phyloP scores from a whole-genome alignment of 2,329 filamentous ascomycete genomes.

The Pyrenophora seminiperda region DNA sequence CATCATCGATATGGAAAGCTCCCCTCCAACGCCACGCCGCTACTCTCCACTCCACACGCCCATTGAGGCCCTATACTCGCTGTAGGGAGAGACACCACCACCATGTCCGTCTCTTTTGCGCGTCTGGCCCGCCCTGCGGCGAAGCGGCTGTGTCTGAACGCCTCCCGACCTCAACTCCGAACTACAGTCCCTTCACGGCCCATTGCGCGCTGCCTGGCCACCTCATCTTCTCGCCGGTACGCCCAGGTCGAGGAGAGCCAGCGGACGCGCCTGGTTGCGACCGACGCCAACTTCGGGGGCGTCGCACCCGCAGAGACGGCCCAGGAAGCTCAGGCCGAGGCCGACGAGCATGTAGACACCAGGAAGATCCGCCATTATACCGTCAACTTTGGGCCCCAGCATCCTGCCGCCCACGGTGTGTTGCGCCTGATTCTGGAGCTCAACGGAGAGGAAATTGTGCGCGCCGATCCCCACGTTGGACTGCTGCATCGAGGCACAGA shows the following conservation, averaged over 20 bases:
- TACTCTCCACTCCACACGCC: slow-evolving; percentile 40
- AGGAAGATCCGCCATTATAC: slow-evolving; percentile 99
- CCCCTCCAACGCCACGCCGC: slow-evolving; percentile 42
- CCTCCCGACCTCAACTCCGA: slow-evolving; percentile 55
- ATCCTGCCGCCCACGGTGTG: slow-evolving; percentile 98
- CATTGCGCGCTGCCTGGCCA: slow-evolving; percentile 68
- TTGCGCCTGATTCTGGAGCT: slow-evolving; percentile 95
- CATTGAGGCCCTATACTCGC: slow-evolving; percentile 44
- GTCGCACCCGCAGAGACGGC: slow-evolving; percentile 53
- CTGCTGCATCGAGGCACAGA: slow-evolving; percentile 95
- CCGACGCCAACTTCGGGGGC: slow-evolving; percentile 66
- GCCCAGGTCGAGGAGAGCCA: slow-evolving; percentile 59
- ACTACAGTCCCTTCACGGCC: slow-evolving; percentile 47
- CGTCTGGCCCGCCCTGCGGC: slow-evolving; percentile 74
- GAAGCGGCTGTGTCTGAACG: slow-evolving; percentile 66
- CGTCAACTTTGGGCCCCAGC: slow-evolving; percentile 98
- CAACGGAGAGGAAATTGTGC: slow-evolving; percentile 96
- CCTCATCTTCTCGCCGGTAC: slow-evolving; percentile 66
- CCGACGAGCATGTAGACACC: slow-evolving; percentile 57
- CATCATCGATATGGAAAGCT: slow-evolving; percentile 39
- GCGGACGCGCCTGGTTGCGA: slow-evolving; percentile 67
- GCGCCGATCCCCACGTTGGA: slow-evolving; percentile 95
- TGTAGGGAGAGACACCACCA: slow-evolving; percentile 40
- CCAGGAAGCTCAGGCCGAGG: slow-evolving; percentile 51
- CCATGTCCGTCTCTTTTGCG: slow-evolving; percentile 73